These are phyloP conservation scores for Prunus dulcis DNA, from an alignment of 306 rosid species.

Conservation along the genomic window DNA sequence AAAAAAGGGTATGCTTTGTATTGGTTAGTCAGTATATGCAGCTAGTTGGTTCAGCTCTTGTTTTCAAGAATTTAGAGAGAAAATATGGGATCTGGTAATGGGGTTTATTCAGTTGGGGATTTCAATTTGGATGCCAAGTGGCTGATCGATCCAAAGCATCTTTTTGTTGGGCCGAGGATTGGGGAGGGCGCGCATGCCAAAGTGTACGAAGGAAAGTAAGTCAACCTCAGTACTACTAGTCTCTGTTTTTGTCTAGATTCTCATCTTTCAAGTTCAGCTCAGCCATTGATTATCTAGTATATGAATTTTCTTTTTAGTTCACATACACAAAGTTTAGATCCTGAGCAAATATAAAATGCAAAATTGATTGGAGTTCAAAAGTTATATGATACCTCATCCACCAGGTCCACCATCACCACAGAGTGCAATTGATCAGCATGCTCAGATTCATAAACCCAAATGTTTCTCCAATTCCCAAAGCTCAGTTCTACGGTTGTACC, in stretches of 20 bases:
- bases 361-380: not conserved
- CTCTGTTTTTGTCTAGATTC: conserved; percentile 4
- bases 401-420: too few species aligned
- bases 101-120: conserved; percentile 69
- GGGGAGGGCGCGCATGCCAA: conserved; percentile 97
- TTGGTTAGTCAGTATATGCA: conserved; percentile 24
- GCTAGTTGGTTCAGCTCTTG: conserved; percentile 11
- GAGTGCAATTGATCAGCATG: too few species aligned
- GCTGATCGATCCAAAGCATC: conserved; percentile 81
- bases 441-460: too few species aligned
- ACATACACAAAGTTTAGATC: not conserved
- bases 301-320: conserved; percentile 9
- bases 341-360: conserved; percentile 5
- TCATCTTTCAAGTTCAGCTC: conserved; percentile 12
- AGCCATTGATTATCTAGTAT: not conserved
- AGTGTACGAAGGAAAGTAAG: conserved; percentile 97
- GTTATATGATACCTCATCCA: too few species aligned
- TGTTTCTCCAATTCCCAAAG: too few species aligned
- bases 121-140: conserved; percentile 72
- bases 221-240: conserved; percentile 34
- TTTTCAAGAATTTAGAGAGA: not conserved
- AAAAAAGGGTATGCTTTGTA: conserved; percentile 20
- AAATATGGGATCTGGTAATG: conserved; percentile 90
- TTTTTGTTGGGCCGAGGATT: conserved; percentile 89
- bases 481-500: too few species aligned